phyloP scores from a whole-genome alignment of 2,329 filamentous ascomycete genomes.

The Arthrinium phaeospermum region DNA sequence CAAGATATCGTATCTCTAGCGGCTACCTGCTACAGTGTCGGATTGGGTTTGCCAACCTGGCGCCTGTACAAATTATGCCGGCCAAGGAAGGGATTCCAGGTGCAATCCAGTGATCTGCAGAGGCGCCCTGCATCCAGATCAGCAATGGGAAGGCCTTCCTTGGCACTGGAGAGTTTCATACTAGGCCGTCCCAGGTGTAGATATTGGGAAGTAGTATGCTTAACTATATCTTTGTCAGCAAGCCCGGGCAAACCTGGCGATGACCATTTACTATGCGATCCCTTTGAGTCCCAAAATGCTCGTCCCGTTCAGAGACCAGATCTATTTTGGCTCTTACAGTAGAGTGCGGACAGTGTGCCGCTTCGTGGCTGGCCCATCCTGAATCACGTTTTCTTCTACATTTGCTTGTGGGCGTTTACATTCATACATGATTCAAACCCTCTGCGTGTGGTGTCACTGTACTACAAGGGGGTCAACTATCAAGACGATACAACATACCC shows the following conservation, averaged over 20 bases:
- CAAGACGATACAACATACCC: neutral
- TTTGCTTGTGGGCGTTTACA: neutral
- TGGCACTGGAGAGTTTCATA: constrained; percentile 7
- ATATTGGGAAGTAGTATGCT: neutral
- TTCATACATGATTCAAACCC: constrained; percentile 6
- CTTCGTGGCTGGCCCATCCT: neutral
- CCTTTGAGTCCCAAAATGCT: neutral
- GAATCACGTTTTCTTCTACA: neutral
- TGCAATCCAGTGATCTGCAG: neutral
- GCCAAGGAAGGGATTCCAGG: neutral
- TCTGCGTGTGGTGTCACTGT: neutral
- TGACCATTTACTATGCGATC: neutral
- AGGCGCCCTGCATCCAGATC: neutral
- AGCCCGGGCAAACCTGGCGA: neutral
- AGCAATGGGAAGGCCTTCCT: neutral
- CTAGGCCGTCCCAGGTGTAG: neutral
- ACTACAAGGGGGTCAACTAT: neutral
- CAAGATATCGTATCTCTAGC: neutral
- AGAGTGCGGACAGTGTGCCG: neutral
- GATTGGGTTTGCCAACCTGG: neutral
- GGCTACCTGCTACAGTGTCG: neutral
- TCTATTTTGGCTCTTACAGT: neutral
- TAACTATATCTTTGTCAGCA: constrained; percentile 15
- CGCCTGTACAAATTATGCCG: neutral
- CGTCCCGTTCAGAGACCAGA: neutral